These are phyloP conservation scores for Podospora anserina DNA, from an alignment of 495 filamentous ascomycete genomes.

Conservation along the genomic window DNA sequence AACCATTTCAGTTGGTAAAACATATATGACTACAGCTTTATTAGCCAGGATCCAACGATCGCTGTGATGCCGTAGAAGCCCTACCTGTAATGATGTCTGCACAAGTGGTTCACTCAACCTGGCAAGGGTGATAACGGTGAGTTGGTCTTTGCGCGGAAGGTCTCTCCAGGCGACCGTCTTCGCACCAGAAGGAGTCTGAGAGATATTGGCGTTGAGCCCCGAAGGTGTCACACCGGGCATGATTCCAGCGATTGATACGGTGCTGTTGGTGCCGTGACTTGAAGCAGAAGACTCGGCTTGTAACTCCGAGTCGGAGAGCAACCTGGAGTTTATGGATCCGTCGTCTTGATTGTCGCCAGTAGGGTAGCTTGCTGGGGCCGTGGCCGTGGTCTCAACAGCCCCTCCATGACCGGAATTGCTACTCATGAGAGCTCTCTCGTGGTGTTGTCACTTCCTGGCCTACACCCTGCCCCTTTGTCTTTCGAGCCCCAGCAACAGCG, in stretches of 20 bases:
- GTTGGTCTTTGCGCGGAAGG: slow-evolving; percentile 70
- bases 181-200: slow-evolving; percentile 10
- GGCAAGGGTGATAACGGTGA: slow-evolving; percentile 69
- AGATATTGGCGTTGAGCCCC: not conserved
- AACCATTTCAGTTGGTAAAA: slow-evolving; percentile 76
- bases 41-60: not conserved
- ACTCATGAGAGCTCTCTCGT: not conserved
- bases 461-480: too few relatives aligned
- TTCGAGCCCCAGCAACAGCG: too few relatives aligned
- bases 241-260: not conserved
- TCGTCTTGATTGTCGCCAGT: not conserved
- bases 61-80: slow-evolving; percentile 2
- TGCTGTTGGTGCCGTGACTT: not conserved
- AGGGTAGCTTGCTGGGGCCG: not conserved
- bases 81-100: slow-evolving; percentile 65
- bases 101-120: slow-evolving; percentile 76
- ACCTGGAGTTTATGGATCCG: not conserved
- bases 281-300: not conserved
- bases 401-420: not conserved
- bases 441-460: not conserved
- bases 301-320: not conserved
- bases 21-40: slow-evolving; percentile 57
- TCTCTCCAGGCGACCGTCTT: slow-evolving; percentile 60
- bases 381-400: not conserved
- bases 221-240: not conserved